Base-by-base conservation (phyloP, 768 basidiomycete genomes). In the Naganishia friedmannii region DNA sequence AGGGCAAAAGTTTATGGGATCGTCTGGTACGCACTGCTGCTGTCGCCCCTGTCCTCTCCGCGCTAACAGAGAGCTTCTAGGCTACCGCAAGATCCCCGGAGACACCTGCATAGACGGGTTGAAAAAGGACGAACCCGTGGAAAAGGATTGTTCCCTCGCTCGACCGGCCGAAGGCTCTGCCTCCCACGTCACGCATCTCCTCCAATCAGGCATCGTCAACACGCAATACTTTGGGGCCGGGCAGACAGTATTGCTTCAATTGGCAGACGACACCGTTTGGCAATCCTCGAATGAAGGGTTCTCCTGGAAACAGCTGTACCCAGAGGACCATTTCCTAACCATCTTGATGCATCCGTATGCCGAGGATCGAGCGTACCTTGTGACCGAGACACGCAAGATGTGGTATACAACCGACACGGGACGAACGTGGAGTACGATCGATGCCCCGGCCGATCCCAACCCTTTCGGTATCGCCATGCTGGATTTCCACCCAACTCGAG, bases 281-380 rank as follows among this genome's bases (percentile, higher is more conserved):
- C 93, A 97, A 83, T 96, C 93, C 0, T 87, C 87, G 75, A 97
- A 93, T 77, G 94, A 99, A 81, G 96, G 95, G 0, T 93, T 92
- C 81, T 88, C 88, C 0, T 99, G 95, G 94, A 84, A 85, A 53
- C 88, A 87, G 70, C 84, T 88, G 17, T 82, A 79, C 77, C 84
- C 86, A 0, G 84, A 83, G 0, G 84, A 88, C 70, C 86, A 84
- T 19, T 90, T 97, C 83, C 82, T 96, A 42, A 88, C 86, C 0
- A 90, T 97, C 81, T 90, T 90, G 75, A 90, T 94, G 83, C 95
- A 99, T 83, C 82, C 85, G 37, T 90, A 89, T 82, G 81, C 86
- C 23, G 73, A 84, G 57, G 91, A 91, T 71, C 90, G 94, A 13
- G 95, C 93, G 2, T 98, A 91, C 82, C 87, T 98, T 73, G 86